Conservation (phyloP, 805 yeast genomes). For the Suhomyces pyralidae region DNA sequence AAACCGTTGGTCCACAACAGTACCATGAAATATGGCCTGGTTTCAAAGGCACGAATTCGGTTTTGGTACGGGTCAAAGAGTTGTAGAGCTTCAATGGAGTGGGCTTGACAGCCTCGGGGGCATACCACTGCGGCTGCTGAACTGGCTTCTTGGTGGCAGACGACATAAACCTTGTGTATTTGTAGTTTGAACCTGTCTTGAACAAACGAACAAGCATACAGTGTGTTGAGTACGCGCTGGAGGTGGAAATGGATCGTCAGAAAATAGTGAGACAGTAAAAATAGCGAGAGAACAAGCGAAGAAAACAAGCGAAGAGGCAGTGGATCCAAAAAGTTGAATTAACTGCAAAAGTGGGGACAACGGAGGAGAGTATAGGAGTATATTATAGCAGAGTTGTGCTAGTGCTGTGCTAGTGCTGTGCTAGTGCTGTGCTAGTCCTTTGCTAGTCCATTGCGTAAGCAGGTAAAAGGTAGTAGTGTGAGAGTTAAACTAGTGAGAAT, state of each 20-base stretch:
- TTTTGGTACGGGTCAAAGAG: conserved; percentile 79
- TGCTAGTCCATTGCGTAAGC: background rate
- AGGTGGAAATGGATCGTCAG: background rate
- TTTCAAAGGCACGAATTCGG: conserved; percentile 67
- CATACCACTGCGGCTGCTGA: conserved; percentile 39
- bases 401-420: background rate
- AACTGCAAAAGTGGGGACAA: background rate
- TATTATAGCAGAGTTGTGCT: too few relatives aligned
- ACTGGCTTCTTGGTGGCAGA: conserved; percentile 26
- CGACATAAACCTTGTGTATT: conserved; percentile 2
- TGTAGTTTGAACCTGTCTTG: background rate
- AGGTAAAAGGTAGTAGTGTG: background rate
- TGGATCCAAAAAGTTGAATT: background rate
- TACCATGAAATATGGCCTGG: conserved; percentile 83
- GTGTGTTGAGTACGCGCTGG: background rate
- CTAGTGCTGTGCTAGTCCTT: background rate
- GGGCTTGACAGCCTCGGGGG: conserved; percentile 17
- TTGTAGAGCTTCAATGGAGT: conserved; percentile 65
- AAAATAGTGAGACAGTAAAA: background rate
- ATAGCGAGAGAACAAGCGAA: background rate
- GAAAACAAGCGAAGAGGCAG: background rate
- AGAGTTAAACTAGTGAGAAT: background rate
- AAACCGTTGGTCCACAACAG: conserved; percentile 98
- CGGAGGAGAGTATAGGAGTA: too few relatives aligned
- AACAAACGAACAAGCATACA: conserved; percentile 1